Evolutionary conservation across 169 alveolate genomes (phyloP), one percentile per base, ranked within the genome.

Genomic region (Plasmodium billcollinsi): DNA sequence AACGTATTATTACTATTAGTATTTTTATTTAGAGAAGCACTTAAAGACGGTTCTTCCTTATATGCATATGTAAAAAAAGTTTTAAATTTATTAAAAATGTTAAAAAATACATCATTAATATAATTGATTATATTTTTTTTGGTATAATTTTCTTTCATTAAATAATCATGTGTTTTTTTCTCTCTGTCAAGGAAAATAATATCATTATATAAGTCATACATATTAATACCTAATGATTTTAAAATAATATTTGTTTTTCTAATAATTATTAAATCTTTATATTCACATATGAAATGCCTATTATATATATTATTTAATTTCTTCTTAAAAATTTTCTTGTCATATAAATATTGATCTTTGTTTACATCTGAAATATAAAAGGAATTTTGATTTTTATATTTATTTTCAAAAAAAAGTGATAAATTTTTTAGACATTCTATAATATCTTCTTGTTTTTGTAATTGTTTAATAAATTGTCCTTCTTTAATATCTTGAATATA

Each of bases 221-320:
- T 86, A 49, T 86, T 86, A 33, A 73, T 61, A 12, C 92, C 92
- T 50, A 86, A 33, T 1, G 92, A 66, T 66, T 86, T 86, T 11
- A 86, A 54, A 24, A 86, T 21, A 21, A 86, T 86, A 63, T 86
- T 86, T 21, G 92, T 86, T 72, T 86, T 86, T 33, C 92, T 63
- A 11, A 86, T 86, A 14, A 86, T 67, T 14, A 86, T 72, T 52
- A 86, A 45, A 43, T 86, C 92, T 33, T 86, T 86, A 61, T 86
- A 73, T 67, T 86, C 92, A 54, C 92, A 86, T 71, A 86, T 86
- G 47, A 71, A 86, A 86, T 86, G 92, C 15, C 92, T 86, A 58
- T 86, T 86, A 67, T 86, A 86, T 15, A 86, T 86, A 65, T 86
- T 86, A 62, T 86, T 86, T 47, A 86, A 33, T 86, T 86, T 86